Conservation (phyloP, 345 rosid species). For the Limnanthes douglasii region DNA sequence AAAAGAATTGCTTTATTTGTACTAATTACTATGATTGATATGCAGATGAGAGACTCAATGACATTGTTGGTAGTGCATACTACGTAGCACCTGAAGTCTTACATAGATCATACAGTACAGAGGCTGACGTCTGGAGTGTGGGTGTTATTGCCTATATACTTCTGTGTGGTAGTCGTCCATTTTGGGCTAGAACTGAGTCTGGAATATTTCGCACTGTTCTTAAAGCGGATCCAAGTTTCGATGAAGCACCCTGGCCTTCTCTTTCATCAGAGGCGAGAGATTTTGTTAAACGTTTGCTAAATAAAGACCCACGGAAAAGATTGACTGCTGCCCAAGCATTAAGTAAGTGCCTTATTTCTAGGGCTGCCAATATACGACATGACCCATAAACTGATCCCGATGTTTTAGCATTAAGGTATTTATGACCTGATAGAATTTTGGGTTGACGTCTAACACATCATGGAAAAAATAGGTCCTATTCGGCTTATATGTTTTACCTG, state of each 20-base stretch:
- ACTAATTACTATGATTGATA: slow-evolving; percentile 2
- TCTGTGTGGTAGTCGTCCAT: slow-evolving; percentile 92
- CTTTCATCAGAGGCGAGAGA: slow-evolving; percentile 77
- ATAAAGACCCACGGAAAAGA: slow-evolving; percentile 94
- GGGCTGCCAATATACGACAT: neutral
- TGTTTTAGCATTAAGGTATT: no score
- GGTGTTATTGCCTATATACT: slow-evolving; percentile 93
- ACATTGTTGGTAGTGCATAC: slow-evolving; percentile 93
- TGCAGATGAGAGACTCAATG: slow-evolving; percentile 92
- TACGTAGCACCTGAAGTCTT: slow-evolving; percentile 98
- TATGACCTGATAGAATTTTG: no score
- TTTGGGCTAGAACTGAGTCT: slow-evolving; percentile 94
- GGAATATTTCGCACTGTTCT: slow-evolving; percentile 90
- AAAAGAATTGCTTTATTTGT: neutral
- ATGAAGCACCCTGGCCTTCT: slow-evolving; percentile 88
- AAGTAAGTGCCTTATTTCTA: slow-evolving; percentile 32
- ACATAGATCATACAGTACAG: slow-evolving; percentile 77
- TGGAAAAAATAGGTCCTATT: no score
- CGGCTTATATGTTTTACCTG: no score
- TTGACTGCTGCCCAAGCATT: slow-evolving; percentile 94
- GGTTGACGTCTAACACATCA: no score
- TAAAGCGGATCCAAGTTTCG: slow-evolving; percentile 90
- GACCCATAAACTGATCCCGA: no score
- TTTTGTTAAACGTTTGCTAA: slow-evolving; percentile 68
- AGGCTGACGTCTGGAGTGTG: slow-evolving; percentile 96